Evolutionary conservation across 2,329 filamentous ascomycete species (phyloP).

Genomic region (Epichloe typhina): DNA sequence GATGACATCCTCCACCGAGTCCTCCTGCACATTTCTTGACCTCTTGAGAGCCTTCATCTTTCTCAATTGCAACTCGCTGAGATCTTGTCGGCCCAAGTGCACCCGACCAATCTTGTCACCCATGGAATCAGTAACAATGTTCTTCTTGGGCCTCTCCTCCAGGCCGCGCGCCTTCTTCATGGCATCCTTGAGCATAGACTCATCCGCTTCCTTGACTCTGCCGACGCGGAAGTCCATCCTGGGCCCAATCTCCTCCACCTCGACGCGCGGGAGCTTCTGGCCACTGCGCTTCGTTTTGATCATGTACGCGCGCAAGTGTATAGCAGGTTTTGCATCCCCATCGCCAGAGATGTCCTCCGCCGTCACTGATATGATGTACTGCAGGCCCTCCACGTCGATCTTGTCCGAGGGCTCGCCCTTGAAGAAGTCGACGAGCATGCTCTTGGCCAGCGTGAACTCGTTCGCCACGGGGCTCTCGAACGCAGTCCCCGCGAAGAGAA

Average conservation of each 20-base stretch:
- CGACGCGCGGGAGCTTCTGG: conserved; percentile 76
- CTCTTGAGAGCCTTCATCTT: conserved; percentile 99
- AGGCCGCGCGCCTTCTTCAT: conserved; percentile 69
- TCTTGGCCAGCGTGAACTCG: conserved; percentile 77
- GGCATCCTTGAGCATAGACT: conserved; percentile 73
- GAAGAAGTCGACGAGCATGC: conserved; percentile 82
- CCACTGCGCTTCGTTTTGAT: conserved; percentile 77
- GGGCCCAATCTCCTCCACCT: conserved; percentile 91
- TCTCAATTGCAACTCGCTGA: conserved; percentile 75
- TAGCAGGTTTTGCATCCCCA: conserved; percentile 37
- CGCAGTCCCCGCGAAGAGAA: conserved; percentile 78
- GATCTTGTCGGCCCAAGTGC: conserved; percentile 81
- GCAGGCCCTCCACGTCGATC: conserved; percentile 88
- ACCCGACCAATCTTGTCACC: conserved; percentile 94
- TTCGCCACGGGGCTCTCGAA: conserved; percentile 73
- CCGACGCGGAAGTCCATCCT: conserved; percentile 85
- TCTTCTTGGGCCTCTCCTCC: conserved; percentile 85
- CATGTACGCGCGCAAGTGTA: conserved; percentile 68
- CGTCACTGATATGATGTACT: conserved; percentile 74
- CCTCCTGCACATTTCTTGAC: conserved; percentile 46
- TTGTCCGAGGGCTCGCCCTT: conserved; percentile 60
- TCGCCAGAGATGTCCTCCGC: conserved; percentile 49
- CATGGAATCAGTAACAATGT: conserved; percentile 78
- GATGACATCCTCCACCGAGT: conserved; percentile 31
- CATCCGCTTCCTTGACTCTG: conserved; percentile 65